Evolutionary conservation across 352 stramenopile species (phyloP).

Genomic region (Globisporangium takayamanum): DNA sequence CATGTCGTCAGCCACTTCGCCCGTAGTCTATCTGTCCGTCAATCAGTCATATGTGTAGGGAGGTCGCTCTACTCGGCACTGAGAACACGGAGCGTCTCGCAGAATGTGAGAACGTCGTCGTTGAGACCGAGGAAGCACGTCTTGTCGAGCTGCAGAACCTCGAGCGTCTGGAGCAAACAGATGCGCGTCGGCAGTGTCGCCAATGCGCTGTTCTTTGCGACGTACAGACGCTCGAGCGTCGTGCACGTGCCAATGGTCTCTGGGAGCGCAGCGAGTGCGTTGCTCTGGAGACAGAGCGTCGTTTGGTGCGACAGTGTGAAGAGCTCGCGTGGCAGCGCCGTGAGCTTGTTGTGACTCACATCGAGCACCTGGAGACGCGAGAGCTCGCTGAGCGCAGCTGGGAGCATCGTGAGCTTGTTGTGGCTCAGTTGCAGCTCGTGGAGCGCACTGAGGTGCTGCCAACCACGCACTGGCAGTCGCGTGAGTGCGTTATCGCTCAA

Average conservation of each 20-base stretch:
- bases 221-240: slow-evolving; percentile 22
- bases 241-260: slow-evolving; percentile 21
- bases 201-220: slow-evolving; percentile 33
- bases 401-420: slow-evolving; percentile 35
- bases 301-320: slow-evolving; percentile 16
- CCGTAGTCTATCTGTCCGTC: no score
- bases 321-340: slow-evolving; percentile 18
- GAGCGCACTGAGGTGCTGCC: slow-evolving; percentile 20
- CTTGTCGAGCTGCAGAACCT: slow-evolving; percentile 43
- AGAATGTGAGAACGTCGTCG: slow-evolving; percentile 29
- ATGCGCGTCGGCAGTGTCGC: slow-evolving; percentile 21
- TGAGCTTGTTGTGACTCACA: slow-evolving; percentile 37
- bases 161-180: slow-evolving; percentile 16
- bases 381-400: slow-evolving; percentile 18
- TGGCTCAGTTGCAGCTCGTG: slow-evolving; percentile 35
- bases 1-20: no score
- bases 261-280: slow-evolving; percentile 27
- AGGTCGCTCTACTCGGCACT: no score
- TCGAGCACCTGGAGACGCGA: slow-evolving; percentile 31
- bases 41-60: no score
- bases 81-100: slow-evolving; percentile 8
- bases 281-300: slow-evolving; percentile 28
- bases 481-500: slow-evolving; percentile 37
- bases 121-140: slow-evolving; percentile 37
- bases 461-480: slow-evolving; percentile 22